Conservation (phyloP, 2,329 filamentous ascomycete species). For the Ophiostoma triangulosporum region DNA sequence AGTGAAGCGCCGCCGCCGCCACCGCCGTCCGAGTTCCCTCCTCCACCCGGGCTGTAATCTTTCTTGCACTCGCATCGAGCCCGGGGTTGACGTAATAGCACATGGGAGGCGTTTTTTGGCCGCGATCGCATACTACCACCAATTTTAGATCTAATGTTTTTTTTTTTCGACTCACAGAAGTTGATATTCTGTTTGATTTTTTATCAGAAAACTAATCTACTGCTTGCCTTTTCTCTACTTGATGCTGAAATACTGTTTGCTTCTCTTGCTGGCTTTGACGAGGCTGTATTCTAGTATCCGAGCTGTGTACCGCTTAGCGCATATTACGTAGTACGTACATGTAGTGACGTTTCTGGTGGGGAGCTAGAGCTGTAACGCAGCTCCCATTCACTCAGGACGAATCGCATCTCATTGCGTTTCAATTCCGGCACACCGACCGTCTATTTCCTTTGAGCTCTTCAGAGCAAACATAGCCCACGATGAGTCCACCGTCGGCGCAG, state of each 20-base stretch:
- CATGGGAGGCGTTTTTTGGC: not conserved
- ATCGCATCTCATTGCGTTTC: not conserved
- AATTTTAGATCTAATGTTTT: not conserved
- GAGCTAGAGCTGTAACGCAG: not conserved
- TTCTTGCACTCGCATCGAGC: not conserved
- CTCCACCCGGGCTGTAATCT: not conserved
- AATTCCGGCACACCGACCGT: not conserved
- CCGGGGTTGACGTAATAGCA: not conserved
- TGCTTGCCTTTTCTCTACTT: not conserved
- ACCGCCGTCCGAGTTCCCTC: slow-evolving; percentile 29
- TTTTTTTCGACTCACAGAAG: too few species aligned
- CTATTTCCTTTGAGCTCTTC: not conserved
- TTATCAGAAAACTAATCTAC: not conserved
- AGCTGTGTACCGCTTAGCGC: not conserved
- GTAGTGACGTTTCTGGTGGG: not conserved
- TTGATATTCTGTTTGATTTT: not conserved
- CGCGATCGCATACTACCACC: not conserved
- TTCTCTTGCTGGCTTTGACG: too few species aligned
- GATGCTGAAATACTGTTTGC: too few species aligned
- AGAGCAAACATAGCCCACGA: slow-evolving; percentile 19
- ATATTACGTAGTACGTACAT: too few species aligned
- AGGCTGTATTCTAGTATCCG: not conserved
- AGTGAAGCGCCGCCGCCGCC: slow-evolving; percentile 20
- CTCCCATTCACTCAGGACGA: not conserved
- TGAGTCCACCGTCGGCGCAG: slow-evolving; percentile 46